Conservation (phyloP, 208 protist species). For the Wallacemonas collosoma region DNA sequence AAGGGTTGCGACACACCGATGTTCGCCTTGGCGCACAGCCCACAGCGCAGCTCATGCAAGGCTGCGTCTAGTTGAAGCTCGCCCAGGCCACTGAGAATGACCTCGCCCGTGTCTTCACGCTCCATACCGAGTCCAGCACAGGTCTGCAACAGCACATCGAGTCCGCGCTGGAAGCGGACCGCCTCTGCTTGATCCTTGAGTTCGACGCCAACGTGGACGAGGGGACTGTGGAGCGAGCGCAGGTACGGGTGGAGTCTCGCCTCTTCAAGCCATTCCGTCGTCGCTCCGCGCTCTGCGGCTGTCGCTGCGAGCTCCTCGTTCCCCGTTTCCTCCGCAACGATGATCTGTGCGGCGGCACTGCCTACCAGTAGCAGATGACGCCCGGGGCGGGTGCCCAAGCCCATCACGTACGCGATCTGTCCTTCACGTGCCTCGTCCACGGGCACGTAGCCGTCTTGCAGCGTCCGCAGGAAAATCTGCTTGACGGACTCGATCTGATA, state of each 20-base stretch:
- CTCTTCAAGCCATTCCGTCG: slow-evolving; percentile 46
- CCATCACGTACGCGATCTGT: slow-evolving; percentile 70
- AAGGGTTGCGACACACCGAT: slow-evolving; percentile 94
- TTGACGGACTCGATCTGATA: slow-evolving; percentile 51
- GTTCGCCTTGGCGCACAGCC: slow-evolving; percentile 55
- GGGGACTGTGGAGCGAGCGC: slow-evolving; percentile 26
- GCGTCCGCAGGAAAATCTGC: slow-evolving; percentile 47
- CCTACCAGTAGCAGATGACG: slow-evolving; percentile 65
- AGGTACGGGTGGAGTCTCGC: slow-evolving; percentile 44
- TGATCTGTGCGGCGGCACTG: slow-evolving; percentile 36
- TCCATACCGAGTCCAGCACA: slow-evolving; percentile 91
- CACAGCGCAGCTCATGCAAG: slow-evolving; percentile 96
- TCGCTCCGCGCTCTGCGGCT: slow-evolving; percentile 17
- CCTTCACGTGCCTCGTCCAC: slow-evolving; percentile 56
- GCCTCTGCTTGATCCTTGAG: slow-evolving; percentile 96
- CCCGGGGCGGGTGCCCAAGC: slow-evolving; percentile 46
- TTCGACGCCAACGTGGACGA: slow-evolving; percentile 97
- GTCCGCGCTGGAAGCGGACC: slow-evolving; percentile 92
- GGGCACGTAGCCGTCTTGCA: slow-evolving; percentile 49
- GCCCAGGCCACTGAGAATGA: slow-evolving; percentile 97
- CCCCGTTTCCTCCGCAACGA: slow-evolving; percentile 34
- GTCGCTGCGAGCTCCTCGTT: slow-evolving; percentile 9
- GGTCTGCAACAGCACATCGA: slow-evolving; percentile 92
- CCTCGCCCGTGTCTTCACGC: slow-evolving; percentile 98
- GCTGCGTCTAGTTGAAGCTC: slow-evolving; percentile 99